Base-by-base conservation (phyloP, 345 rosid genomes). In the Mangifera indica region DNA sequence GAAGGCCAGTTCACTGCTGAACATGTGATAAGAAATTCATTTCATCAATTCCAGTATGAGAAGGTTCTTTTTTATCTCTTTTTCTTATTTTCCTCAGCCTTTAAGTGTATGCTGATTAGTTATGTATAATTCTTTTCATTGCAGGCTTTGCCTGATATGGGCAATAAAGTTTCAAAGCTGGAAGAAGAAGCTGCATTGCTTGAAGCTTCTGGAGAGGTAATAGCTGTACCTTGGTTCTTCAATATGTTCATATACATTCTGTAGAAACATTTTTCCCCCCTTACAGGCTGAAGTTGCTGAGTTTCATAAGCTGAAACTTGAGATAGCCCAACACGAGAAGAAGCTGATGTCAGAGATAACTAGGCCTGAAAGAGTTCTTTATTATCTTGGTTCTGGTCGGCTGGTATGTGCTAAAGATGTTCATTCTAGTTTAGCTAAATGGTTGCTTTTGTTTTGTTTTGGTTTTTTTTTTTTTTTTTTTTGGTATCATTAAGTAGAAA, bases 1-100 rank as follows among this genome's bases (percentile, higher is more conserved):
- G 98, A 95, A 88, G 99, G 98, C 59, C 98, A 92, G 83, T 91
- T 95, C 74, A 89, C 97, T 66, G 98, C 99, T 69, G 99, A 95
- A 81, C 94, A 91, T 81, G 97, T 92, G 61, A 92, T 95, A 80
- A 87, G 71, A 81, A 92, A 95, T 77, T 95, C 99, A 32, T 95
- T 92, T 82, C 99, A 95, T 75, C 99, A 95, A 73, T 95, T 92
- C 77, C 99, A 95, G 79, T 80, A 95, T 72, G 98, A 95, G 75
- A 95, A 95, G 98, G 99, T 95, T 74, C 82, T 48, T 76, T 13
- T 71, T 61, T 17, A 56, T 20, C 51, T 22, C 46, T 60, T 57
- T 58, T 48, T 53, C 25, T 69, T 56, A 52, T 21, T 71, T 42
- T 73, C 65, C 25, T 53, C 3, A 20, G 59, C 63, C 29, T 34